Evolutionary conservation across 2,329 filamentous ascomycete genomes (phyloP).

Genomic region (Aspergillus novofumigatus): DNA sequence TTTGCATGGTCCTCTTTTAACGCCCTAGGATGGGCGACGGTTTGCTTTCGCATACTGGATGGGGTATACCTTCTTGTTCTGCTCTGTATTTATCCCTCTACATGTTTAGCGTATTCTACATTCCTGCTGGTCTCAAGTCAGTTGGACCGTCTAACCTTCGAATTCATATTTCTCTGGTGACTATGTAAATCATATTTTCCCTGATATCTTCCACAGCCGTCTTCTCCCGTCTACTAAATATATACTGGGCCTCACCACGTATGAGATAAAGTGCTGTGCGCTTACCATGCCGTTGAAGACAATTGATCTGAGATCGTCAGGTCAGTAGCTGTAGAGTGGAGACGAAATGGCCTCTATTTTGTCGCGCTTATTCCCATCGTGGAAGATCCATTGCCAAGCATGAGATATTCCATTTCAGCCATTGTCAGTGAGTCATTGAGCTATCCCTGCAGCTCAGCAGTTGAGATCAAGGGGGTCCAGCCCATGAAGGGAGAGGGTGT

Average conservation of each 20-base stretch:
- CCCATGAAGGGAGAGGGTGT: neutral
- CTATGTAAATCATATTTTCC: neutral
- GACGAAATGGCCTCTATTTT: neutral
- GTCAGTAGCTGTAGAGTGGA: neutral
- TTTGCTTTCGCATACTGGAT: neutral
- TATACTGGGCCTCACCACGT: too few species aligned
- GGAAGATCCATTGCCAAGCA: neutral
- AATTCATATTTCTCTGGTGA: neutral
- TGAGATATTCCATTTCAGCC: neutral
- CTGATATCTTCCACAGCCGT: too few species aligned
- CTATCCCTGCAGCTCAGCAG: neutral
- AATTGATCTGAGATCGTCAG: neutral
- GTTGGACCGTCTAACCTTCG: neutral
- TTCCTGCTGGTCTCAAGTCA: neutral
- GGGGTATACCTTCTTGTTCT: neutral
- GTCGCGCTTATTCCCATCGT: too few species aligned
- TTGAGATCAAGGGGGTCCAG: neutral
- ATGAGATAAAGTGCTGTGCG: neutral
- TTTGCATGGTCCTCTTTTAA: constrained; percentile 3
- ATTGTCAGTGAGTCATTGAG: neutral
- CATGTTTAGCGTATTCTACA: neutral
- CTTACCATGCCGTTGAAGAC: neutral
- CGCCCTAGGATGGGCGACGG: neutral
- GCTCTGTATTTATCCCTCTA: neutral
- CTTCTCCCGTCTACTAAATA: neutral